Conservation (phyloP, 164 flowering plant species). For the Buxus sempervirens region DNA sequence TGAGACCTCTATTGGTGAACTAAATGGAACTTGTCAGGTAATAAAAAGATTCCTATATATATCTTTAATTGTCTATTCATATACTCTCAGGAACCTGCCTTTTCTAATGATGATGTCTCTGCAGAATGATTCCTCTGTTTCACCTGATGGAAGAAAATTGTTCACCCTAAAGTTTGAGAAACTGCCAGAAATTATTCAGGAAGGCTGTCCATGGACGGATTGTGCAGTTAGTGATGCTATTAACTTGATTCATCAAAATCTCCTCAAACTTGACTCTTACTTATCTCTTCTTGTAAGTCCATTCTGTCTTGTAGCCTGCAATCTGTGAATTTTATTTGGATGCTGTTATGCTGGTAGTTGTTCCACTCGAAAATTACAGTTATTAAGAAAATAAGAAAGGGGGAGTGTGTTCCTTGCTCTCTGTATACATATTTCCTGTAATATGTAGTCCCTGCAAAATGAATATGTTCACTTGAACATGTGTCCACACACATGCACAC, state of each 20-base stretch:
- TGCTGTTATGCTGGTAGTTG: background rate
- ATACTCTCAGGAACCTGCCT: background rate
- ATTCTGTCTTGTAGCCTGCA: background rate
- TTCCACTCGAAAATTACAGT: background rate
- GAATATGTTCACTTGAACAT: too few relatives aligned
- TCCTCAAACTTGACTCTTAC: slow-evolving; percentile 60
- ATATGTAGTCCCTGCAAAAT: too few relatives aligned
- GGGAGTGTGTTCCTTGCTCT: too few relatives aligned
- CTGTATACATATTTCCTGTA: too few relatives aligned
- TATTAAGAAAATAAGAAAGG: too few relatives aligned
- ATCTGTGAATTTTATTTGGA: background rate
- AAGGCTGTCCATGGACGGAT: slow-evolving; percentile 75
- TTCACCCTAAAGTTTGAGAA: slow-evolving; percentile 52
- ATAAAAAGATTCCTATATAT: background rate
- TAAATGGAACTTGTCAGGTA: slow-evolving; percentile 49
- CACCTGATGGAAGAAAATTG: slow-evolving; percentile 42
- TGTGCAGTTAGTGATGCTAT: slow-evolving; percentile 66
- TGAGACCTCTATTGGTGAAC: slow-evolving; percentile 56
- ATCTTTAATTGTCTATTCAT: background rate
- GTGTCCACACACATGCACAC: too few relatives aligned
- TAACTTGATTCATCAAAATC: slow-evolving; percentile 64
- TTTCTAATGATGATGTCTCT: slow-evolving; percentile 12
- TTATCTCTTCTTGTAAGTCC: slow-evolving; percentile 57
- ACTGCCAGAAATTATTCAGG: slow-evolving; percentile 63
- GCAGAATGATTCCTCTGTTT: slow-evolving; percentile 57